Percentiles rank a stretch among this genome's conserved stretches.
These are phyloP conservation scores for Hanseniaspora valbyensis DNA, from an alignment of 805 yeast species.

Conservation along the genomic window DNA sequence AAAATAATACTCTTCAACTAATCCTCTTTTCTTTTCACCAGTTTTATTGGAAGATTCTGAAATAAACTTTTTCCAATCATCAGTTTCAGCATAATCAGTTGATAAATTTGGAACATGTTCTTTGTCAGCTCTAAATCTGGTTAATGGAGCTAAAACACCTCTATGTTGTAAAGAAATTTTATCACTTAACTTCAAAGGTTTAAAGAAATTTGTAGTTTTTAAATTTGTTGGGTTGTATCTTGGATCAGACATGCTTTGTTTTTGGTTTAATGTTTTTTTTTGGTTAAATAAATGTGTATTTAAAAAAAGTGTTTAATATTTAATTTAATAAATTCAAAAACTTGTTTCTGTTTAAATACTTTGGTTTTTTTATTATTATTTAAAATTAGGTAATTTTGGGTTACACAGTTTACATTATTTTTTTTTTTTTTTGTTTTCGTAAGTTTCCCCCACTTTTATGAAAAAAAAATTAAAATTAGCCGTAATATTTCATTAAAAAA, in stretches of 20 bases:
- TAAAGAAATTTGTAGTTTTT: conserved; percentile 32
- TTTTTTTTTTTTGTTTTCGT: no score
- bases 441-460: no score
- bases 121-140: conserved; percentile 34
- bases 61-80: conserved; percentile 1
- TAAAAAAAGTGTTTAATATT: no score
- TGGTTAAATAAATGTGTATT: no score
- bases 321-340: no score
- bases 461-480: no score
- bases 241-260: conserved; percentile 7
- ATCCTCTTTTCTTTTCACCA: conserved; percentile 31
- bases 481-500: no score
- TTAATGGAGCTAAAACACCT: conserved; percentile 37
- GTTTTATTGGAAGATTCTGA: conserved; percentile 23
- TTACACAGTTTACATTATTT: no score
- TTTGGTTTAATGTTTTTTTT: no score
- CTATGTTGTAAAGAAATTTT: conserved; percentile 29
- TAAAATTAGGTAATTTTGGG: no score
- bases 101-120: conserved; percentile 5
- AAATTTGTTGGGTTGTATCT: conserved; percentile 23
- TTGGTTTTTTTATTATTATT: no score
- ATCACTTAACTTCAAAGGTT: conserved; percentile 37
- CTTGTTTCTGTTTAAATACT: no score
- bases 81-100: not conserved
- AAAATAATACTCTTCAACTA: conserved; percentile 42